Conservation (phyloP, 202 grass and related monocot species). For the Schoenoplectus tabernaemontani region DNA sequence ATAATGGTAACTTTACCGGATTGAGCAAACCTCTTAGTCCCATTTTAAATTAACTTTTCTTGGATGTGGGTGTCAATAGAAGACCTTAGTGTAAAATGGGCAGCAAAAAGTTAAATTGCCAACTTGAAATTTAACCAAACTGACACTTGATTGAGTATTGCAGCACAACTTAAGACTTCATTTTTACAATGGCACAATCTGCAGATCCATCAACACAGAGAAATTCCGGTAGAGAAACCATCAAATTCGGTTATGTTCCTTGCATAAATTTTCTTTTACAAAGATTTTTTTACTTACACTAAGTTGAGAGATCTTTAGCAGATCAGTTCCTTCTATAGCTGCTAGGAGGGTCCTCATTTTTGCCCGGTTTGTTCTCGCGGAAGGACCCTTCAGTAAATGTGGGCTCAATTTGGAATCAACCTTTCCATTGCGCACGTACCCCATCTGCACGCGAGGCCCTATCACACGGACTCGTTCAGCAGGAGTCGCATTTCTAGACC, state of each 20-base stretch:
- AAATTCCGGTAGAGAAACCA: background rate
- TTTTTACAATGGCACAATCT: background rate
- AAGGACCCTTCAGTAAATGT: conserved; percentile 43
- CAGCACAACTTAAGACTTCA: background rate
- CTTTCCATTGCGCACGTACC: conserved; percentile 34
- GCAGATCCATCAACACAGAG: background rate
- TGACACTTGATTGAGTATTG: background rate
- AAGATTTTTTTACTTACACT: conserved; percentile 37
- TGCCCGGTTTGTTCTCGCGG: conserved; percentile 84
- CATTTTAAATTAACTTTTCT: conserved; percentile 2
- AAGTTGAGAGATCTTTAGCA: conserved; percentile 82
- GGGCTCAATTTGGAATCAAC: conserved; percentile 38
- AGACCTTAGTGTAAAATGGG: background rate
- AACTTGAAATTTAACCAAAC: background rate
- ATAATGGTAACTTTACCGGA: background rate
- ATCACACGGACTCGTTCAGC: conserved; percentile 60
- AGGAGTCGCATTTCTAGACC: conserved; percentile 62
- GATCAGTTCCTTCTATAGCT: conserved; percentile 64
- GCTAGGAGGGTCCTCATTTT: conserved; percentile 80
- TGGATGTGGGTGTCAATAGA: background rate
- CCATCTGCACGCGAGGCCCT: conserved; percentile 40
- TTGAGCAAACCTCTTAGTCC: background rate
- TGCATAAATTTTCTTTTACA: background rate
- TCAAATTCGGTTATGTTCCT: background rate
- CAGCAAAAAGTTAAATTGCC: background rate